phyloP scores from a whole-genome alignment of 176 grass and related monocot species.

The Oryza australiensis region DNA sequence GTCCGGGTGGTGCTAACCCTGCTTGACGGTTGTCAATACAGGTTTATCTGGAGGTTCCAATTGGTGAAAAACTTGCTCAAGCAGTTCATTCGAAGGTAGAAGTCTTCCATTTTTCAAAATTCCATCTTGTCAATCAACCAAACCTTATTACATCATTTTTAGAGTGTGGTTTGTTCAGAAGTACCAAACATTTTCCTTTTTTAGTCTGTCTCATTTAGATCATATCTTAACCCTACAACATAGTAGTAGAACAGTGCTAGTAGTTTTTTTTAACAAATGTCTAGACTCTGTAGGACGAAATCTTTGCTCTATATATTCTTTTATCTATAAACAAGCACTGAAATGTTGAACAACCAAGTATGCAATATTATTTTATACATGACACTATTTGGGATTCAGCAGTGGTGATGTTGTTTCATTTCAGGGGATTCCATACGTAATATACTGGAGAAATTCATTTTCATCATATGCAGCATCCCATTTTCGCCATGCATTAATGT shows the following conservation, averaged over 20 bases:
- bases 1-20: conserved; percentile 6
- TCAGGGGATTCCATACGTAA: conserved; percentile 97
- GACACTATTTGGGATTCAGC: conserved; percentile 5
- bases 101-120: conserved; percentile 4
- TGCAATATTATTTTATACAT: background rate
- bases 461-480: conserved; percentile 87
- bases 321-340: background rate
- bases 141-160: background rate
- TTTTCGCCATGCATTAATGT: conserved; percentile 90
- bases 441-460: conserved; percentile 97
- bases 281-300: background rate
- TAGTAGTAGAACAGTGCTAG: conserved; percentile 10
- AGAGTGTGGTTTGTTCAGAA: conserved; percentile 21
- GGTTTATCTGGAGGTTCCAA: conserved; percentile 97
- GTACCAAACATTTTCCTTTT: background rate
- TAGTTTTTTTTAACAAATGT: background rate
- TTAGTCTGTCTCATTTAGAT: background rate
- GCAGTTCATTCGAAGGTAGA: conserved; percentile 85
- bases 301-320: background rate
- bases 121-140: conserved; percentile 17
- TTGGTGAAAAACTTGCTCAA: conserved; percentile 83
- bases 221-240: background rate
- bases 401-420: conserved; percentile 25
- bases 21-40: conserved; percentile 23
- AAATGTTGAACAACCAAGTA: conserved; percentile 1